phyloP scores from a whole-genome alignment of 306 rosid species.

The Clitoria ternatea region DNA sequence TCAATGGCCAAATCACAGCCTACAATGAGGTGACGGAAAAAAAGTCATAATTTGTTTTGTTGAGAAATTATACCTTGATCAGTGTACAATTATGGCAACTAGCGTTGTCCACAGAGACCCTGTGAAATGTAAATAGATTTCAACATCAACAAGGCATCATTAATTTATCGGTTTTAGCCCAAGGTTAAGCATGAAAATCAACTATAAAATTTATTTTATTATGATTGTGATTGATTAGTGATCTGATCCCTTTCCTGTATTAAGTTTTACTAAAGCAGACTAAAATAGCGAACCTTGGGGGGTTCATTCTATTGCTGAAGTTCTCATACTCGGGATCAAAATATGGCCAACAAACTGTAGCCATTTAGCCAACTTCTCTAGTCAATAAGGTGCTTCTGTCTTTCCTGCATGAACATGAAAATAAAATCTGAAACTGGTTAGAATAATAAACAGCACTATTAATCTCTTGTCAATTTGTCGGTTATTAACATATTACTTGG shows the following conservation, averaged over 20 bases:
- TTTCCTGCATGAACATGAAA: conserved; percentile 25
- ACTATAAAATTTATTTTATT: not conserved
- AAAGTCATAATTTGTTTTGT: not conserved
- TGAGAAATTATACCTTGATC: conserved; percentile 54
- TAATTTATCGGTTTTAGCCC: not conserved
- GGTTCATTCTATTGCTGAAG: conserved; percentile 75
- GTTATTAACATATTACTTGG: not conserved
- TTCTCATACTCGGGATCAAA: conserved; percentile 89
- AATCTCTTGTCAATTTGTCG: not conserved
- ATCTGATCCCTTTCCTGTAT: not conserved
- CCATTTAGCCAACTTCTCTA: conserved; percentile 38
- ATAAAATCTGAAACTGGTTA: not conserved
- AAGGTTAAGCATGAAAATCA: not conserved
- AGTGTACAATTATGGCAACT: conserved; percentile 57
- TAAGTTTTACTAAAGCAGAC: too few species aligned
- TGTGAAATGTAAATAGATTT: conserved; percentile 30
- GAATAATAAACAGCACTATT: not conserved
- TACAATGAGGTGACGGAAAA: not conserved
- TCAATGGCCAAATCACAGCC: not conserved
- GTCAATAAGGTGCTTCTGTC: conserved; percentile 8
- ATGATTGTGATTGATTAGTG: not conserved
- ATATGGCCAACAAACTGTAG: conserved; percentile 74
- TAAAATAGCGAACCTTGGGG: conserved; percentile 58
- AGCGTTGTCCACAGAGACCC: conserved; percentile 79
- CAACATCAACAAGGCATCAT: conserved; percentile 15